A percentile compares a stretch with the other conserved stretches of the same genome.
Evolutionary conservation across 441 rosid species (phyloP).

Genomic region (Croton setiger): DNA sequence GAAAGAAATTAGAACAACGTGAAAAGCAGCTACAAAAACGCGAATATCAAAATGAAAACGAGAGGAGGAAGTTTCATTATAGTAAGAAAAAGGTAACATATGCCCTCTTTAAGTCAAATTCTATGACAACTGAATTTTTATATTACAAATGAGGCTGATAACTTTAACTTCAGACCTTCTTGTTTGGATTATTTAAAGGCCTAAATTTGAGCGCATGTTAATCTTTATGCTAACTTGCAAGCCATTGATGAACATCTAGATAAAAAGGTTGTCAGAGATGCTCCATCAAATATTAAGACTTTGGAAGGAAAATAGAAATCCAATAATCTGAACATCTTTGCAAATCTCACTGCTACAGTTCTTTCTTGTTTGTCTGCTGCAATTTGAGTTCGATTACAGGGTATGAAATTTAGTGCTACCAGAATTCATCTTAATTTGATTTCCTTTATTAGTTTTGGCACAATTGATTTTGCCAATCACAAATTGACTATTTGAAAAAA

Average conservation of each 20-base stretch:
- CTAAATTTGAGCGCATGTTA: no score
- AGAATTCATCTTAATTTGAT: not conserved
- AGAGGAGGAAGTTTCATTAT: slow-evolving; percentile 40
- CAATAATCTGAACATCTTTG: not conserved
- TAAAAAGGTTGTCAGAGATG: not conserved
- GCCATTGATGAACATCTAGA: not conserved
- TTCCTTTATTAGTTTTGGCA: not conserved
- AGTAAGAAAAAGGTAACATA: slow-evolving; percentile 51
- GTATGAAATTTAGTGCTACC: not conserved
- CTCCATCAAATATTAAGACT: not conserved
- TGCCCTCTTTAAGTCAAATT: slow-evolving; percentile 13
- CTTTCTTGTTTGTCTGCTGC: not conserved
- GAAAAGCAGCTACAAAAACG: slow-evolving; percentile 49
- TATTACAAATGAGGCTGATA: slow-evolving; percentile 1
- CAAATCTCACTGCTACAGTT: not conserved
- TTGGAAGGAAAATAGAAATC: not conserved
- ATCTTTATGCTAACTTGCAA: not conserved
- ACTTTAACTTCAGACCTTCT: not conserved
- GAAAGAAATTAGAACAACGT: slow-evolving; percentile 30
- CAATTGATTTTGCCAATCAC: not conserved
- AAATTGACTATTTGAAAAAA: not conserved
- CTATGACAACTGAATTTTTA: not conserved
- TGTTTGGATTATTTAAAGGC: not conserved
- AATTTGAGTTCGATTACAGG: not conserved
- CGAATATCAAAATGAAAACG: slow-evolving; percentile 44